These are phyloP conservation scores for Penicillium silybi DNA, from an alignment of 495 filamentous ascomycete genomes.

Conservation along the genomic window DNA sequence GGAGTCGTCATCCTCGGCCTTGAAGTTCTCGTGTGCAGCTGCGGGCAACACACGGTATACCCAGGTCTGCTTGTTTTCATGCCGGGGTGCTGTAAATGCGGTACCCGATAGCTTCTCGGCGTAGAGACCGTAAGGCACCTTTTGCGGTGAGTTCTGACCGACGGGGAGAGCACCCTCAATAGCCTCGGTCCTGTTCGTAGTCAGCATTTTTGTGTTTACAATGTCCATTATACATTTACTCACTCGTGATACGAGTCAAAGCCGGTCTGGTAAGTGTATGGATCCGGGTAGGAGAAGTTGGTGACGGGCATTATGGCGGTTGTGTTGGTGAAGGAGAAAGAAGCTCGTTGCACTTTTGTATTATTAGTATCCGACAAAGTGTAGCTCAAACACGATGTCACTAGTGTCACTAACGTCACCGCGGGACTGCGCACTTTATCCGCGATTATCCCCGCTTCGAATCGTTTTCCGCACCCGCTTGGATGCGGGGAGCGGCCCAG, in stretches of 20 bases:
- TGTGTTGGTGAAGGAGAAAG: not conserved
- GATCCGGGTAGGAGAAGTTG: slow-evolving; percentile 50
- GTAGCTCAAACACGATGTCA: not conserved
- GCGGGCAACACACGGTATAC: slow-evolving; percentile 88
- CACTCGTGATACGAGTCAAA: slow-evolving; percentile 60
- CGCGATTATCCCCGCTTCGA: slow-evolving; percentile 16
- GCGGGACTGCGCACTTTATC: not conserved
- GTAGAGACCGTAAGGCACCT: slow-evolving; percentile 79
- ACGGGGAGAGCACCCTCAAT: slow-evolving; percentile 57
- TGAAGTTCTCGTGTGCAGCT: slow-evolving; percentile 75
- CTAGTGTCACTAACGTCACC: not conserved
- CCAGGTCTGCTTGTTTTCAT: slow-evolving; percentile 90
- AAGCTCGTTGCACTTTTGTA: not conserved
- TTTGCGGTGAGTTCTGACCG: slow-evolving; percentile 84
- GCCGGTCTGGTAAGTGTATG: slow-evolving; percentile 55
- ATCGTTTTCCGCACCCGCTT: slow-evolving; percentile 19
- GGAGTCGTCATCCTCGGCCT: slow-evolving; percentile 47
- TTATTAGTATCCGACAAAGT: not conserved
- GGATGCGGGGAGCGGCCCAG: slow-evolving; percentile 25
- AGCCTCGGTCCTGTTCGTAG: slow-evolving; percentile 40
- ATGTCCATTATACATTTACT: slow-evolving; percentile 3
- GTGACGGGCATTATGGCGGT: slow-evolving; percentile 50
- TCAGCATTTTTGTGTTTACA: not conserved
- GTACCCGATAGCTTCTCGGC: slow-evolving; percentile 93
- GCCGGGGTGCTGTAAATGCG: slow-evolving; percentile 84